Conservation (phyloP, 805 yeast species). For the Wickerhamiella vanderwaltii region DNA sequence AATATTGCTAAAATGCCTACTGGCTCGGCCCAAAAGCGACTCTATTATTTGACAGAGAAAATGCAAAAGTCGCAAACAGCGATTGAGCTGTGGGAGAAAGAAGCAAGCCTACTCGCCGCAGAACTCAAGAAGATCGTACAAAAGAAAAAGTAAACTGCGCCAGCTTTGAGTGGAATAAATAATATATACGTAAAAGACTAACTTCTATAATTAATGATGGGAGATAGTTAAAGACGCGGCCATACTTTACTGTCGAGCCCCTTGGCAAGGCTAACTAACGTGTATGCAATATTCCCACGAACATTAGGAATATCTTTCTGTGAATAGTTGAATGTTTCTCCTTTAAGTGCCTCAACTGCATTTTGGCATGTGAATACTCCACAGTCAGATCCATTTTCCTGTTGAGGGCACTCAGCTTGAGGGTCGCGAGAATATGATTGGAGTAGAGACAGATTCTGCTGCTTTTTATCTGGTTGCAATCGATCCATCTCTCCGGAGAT, state of each 20-base stretch:
- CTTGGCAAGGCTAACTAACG: constrained; percentile 19
- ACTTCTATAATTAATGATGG: too few species aligned
- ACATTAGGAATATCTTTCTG: constrained; percentile 59
- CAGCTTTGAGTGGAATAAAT: too few species aligned
- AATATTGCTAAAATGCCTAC: constrained; percentile 41
- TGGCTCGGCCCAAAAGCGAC: constrained; percentile 43
- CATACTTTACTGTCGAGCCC: neutral
- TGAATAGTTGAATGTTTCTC: constrained; percentile 36
- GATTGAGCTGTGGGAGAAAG: constrained; percentile 37
- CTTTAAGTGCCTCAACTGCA: constrained; percentile 48
- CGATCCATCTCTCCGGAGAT: constrained; percentile 56
- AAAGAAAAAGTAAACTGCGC: too few species aligned
- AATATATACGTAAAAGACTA: too few species aligned
- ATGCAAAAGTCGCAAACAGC: constrained; percentile 47
- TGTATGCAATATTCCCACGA: constrained; percentile 58
- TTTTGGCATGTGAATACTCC: constrained; percentile 86
- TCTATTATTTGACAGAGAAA: constrained; percentile 55
- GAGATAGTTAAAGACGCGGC: too few species aligned
- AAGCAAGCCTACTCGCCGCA: constrained; percentile 8
- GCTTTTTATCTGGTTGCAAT: constrained; percentile 30
- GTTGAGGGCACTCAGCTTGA: constrained; percentile 56
- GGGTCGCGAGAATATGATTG: constrained; percentile 22
- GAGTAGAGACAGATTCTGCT: constrained; percentile 25
- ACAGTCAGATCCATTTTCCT: constrained; percentile 83
- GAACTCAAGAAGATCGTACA: constrained; percentile 19